These are phyloP conservation scores for Fraxinus floribunda DNA, from an alignment of 305 asterid genomes.

Conservation along the genomic window DNA sequence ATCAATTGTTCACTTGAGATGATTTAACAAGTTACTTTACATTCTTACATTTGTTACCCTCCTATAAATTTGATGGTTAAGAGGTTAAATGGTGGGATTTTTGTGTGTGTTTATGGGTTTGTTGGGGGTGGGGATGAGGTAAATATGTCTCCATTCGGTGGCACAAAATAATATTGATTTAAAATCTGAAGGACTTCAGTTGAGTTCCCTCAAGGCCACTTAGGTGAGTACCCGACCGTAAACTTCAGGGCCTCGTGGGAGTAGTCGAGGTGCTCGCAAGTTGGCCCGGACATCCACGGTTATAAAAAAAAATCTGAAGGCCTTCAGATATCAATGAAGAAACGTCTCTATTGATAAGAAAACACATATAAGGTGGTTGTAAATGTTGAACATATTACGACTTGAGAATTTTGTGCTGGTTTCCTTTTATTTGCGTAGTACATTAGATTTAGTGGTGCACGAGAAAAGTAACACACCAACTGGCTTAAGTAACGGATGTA, in stretches of 20 bases:
- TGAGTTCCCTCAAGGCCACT: no score
- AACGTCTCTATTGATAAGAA: not conserved
- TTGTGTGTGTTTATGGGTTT: not conserved
- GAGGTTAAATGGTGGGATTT: not conserved
- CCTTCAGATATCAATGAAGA: not conserved
- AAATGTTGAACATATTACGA: not conserved
- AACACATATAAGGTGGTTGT: not conserved
- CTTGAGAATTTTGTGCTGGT: not conserved
- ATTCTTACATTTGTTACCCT: not conserved
- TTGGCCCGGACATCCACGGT: no score
- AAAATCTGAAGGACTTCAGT: not conserved
- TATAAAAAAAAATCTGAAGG: no score
- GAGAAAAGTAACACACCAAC: no score
- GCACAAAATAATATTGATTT: no score
- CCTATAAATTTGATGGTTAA: not conserved
- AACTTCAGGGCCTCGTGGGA: no score
- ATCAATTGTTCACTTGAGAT: not conserved
- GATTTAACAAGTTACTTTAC: not conserved
- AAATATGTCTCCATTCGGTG: no score
- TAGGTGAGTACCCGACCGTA: no score
- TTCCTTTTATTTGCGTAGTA: no score
- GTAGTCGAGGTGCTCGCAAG: no score
- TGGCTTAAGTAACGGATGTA: not conserved
- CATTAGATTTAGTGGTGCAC: not conserved
- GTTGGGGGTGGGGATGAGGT: not conserved